Base-by-base conservation (phyloP, 225 moss, liverwort and hornwort genomes). In the Sphagnum contortum region DNA sequence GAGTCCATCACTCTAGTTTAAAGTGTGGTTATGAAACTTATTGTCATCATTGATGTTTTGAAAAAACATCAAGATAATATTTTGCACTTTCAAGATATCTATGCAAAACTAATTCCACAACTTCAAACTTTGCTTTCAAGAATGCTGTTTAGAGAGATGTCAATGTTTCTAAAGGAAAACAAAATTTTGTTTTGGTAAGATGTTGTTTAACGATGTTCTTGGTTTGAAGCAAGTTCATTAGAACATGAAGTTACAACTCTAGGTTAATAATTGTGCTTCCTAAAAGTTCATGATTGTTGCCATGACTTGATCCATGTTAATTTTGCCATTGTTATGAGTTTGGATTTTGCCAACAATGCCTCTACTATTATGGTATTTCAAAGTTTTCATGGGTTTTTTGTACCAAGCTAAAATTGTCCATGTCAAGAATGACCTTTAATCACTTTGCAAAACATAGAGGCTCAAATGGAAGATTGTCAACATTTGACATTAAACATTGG, bases 181-280 rank as follows among this genome's bases (percentile, higher is more conserved):
- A 81, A 51, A n/a, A 77, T 62, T 48, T 74, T 81, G 7, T 69
- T 44, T 48, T 44, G 58, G 62, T 71, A 72, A 29, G 29, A 5
- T 72, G 48, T 48, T 72, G 63, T 5, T 80, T 73, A 5, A 6
- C 7, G 0, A 0, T 8, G 12, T 76, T 70, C 58, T 73, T 71
- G 3, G 49, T 13, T 10, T 73, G 68, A 8, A 73, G 3, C 0
- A 80, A 44, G 5, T 69, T 81, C 5, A 71, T 64, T 55, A 81
- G 62, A 5, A 69, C 12, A 7, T 2, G 71, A 4, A 81, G 29
- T 6, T 77, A 76, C 6, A 71, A 45, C 51, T 68, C 77, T 11
- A 81, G 64, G 12, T 69, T 48, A 56, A 59, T 66, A 7, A 77
- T 69, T 4, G 74, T 64, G 3, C 53, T 5, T 0, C 54, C 67